Conservation (phyloP, 176 grass and related monocot genomes). For the Carex myosuroides region DNA sequence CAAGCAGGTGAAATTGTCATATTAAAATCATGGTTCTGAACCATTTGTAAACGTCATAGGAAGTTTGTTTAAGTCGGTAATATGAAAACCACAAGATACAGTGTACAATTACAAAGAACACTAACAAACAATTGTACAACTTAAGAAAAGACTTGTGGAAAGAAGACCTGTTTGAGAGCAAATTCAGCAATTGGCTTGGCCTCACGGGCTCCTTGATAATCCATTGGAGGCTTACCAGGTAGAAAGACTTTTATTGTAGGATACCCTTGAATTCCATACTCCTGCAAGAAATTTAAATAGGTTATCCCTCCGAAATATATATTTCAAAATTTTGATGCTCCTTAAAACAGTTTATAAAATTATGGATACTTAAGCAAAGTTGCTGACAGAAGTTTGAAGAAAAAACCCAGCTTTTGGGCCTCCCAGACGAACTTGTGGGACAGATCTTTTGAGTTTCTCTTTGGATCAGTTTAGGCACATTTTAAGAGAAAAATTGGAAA, state of each 20-base stretch:
- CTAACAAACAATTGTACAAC: neutral
- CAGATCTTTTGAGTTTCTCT: neutral
- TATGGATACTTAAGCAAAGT: neutral
- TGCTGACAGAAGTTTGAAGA: neutral
- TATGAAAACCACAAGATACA: neutral
- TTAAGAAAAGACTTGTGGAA: conserved; percentile 5
- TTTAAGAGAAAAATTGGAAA: neutral
- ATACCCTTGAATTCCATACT: conserved; percentile 91
- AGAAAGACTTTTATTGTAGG: conserved; percentile 92
- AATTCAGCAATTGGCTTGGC: conserved; percentile 91
- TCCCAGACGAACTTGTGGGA: neutral
- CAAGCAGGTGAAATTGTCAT: neutral
- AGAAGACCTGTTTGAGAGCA: conserved; percentile 69
- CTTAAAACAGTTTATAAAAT: neutral
- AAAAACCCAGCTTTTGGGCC: neutral
- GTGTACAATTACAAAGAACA: neutral
- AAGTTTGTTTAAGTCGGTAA: neutral
- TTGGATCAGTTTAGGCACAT: neutral
- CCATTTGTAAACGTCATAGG: neutral
- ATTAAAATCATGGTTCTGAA: neutral
- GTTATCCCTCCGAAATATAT: neutral
- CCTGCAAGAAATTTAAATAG: conserved; percentile 34
- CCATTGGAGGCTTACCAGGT: conserved; percentile 87
- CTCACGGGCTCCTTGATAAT: conserved; percentile 95
- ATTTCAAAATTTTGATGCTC: neutral